Percentiles rank a stretch among this genome's conserved stretches.
Conservation (phyloP, 2,329 filamentous ascomycete genomes). For the Zymoseptoria tritici region DNA sequence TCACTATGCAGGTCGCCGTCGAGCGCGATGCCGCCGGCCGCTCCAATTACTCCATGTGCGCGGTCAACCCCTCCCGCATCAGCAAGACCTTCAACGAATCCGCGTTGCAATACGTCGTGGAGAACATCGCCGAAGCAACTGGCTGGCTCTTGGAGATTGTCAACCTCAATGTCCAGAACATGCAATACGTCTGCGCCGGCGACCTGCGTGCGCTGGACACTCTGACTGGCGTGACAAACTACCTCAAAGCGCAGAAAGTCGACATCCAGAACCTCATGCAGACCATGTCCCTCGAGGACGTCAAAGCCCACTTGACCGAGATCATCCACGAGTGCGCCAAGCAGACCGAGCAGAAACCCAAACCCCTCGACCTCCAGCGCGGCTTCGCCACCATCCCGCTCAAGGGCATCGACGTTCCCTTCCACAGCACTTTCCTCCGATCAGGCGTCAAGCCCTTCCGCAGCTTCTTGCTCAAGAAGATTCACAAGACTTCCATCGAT, state of each 20-base stretch:
- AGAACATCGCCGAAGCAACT: conserved; percentile 88
- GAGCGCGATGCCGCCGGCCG: conserved; percentile 88
- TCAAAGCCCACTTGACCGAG: conserved; percentile 79
- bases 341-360: conserved; percentile 80
- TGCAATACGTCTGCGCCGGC: conserved; percentile 62
- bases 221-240: conserved; percentile 78
- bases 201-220: conserved; percentile 60
- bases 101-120: conserved; percentile 91
- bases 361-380: conserved; percentile 81
- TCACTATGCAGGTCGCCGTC: conserved; percentile 98
- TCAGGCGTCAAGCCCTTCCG: conserved; percentile 99
- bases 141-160: conserved; percentile 97
- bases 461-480: conserved; percentile 98
- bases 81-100: conserved; percentile 98
- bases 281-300: conserved; percentile 77
- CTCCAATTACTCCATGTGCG: conserved; percentile 99
- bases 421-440: conserved; percentile 97
- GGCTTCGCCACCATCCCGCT: conserved; percentile 96
- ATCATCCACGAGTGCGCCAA: conserved; percentile 87
- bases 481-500: conserved; percentile 98
- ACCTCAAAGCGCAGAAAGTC: conserved; percentile 92
- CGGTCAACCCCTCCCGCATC: conserved; percentile 96
- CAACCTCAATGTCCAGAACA: conserved; percentile 76
- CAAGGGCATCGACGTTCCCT: conserved; percentile 94
- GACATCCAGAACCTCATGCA: conserved; percentile 91